These are phyloP conservation scores for Amylocarpus encephaloides DNA, from an alignment of 2,329 filamentous ascomycete species.

Conservation along the genomic window DNA sequence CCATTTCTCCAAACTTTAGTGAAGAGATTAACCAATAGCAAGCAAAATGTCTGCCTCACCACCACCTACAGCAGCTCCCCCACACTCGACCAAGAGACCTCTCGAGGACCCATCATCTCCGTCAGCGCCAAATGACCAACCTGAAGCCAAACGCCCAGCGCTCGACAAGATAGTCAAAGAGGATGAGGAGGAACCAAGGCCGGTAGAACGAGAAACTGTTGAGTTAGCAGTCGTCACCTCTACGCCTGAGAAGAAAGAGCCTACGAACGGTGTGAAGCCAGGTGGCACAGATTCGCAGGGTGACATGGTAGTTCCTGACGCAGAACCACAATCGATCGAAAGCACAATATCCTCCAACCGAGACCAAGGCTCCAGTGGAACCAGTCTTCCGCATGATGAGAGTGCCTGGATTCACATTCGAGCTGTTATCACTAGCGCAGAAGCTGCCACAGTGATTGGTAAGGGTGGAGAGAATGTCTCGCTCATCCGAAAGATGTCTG, in stretches of 20 bases:
- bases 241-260: constrained; percentile 32
- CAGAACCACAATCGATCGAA: constrained; percentile 46
- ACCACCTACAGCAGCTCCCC: constrained; percentile 45
- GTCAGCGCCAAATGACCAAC: constrained; percentile 83
- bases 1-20: constrained; percentile 33
- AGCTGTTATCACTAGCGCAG: constrained; percentile 92
- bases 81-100: constrained; percentile 78
- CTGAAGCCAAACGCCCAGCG: constrained; percentile 93
- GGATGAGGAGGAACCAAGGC: constrained; percentile 41
- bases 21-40: constrained; percentile 36
- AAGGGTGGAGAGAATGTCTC: constrained; percentile 99
- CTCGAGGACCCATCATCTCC: constrained; percentile 96
- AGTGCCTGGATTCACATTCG: constrained; percentile 95
- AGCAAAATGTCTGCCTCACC: constrained; percentile 68
- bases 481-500: constrained; percentile 89
- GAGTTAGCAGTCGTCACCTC: constrained; percentile 41
- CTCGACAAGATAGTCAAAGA: constrained; percentile 84
- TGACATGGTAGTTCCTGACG: constrained; percentile 63
- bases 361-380: constrained; percentile 25
- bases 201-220: constrained; percentile 30
- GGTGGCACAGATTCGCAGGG: constrained; percentile 53
- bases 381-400: constrained; percentile 69
- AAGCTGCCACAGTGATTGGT: constrained; percentile 95
- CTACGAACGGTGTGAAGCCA: constrained; percentile 42
- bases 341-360: constrained; percentile 38